Percentiles rank a stretch among this genome's conserved stretches.
Evolutionary conservation across 371 early-diverging fungal genomes (phyloP).

Genomic region (Basidiobolus heterosporus): DNA sequence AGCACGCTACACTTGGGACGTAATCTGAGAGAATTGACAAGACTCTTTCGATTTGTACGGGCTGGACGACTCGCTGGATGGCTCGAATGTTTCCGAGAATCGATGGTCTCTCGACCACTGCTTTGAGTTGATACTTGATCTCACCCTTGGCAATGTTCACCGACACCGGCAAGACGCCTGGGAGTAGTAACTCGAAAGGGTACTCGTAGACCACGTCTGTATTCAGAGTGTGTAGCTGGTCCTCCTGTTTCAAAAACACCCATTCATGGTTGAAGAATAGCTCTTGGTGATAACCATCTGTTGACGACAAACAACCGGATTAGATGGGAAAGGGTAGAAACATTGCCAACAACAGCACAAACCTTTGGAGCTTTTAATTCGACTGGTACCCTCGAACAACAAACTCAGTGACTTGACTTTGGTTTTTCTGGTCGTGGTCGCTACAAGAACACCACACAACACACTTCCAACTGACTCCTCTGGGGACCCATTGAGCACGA

Average conservation of each 20-base stretch:
- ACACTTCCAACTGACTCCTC: slow-evolving; percentile 8
- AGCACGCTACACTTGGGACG: too few relatives aligned
- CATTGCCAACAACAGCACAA: neutral
- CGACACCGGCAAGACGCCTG: slow-evolving; percentile 3
- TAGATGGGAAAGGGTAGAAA: neutral
- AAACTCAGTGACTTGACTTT: slow-evolving; percentile 3
- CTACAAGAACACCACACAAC: slow-evolving; percentile 5
- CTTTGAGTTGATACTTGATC: slow-evolving; percentile 5
- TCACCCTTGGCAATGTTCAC: slow-evolving; percentile 1
- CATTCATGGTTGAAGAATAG: slow-evolving; percentile 2
- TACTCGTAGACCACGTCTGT: slow-evolving; percentile 1
- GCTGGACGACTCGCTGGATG: too few relatives aligned
- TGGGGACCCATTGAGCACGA: slow-evolving; percentile 3
- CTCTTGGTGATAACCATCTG: too few relatives aligned
- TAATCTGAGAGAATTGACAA: too few relatives aligned
- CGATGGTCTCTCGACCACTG: slow-evolving; percentile 2
- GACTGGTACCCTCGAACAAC: slow-evolving; percentile 2
- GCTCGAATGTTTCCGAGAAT: too few relatives aligned
- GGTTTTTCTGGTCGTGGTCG: slow-evolving; percentile 2
- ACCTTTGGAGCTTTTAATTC: slow-evolving; percentile 4
- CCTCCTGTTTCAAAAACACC: slow-evolving; percentile 3
- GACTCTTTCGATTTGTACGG: too few relatives aligned
- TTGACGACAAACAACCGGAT: neutral
- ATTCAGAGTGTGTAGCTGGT: neutral
- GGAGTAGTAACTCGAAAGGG: slow-evolving; percentile 3